Evolutionary conservation across 768 basidiomycete genomes (phyloP), one percentile per base, ranked within the genome.

Genomic region (Hygrocybe coccinea): DNA sequence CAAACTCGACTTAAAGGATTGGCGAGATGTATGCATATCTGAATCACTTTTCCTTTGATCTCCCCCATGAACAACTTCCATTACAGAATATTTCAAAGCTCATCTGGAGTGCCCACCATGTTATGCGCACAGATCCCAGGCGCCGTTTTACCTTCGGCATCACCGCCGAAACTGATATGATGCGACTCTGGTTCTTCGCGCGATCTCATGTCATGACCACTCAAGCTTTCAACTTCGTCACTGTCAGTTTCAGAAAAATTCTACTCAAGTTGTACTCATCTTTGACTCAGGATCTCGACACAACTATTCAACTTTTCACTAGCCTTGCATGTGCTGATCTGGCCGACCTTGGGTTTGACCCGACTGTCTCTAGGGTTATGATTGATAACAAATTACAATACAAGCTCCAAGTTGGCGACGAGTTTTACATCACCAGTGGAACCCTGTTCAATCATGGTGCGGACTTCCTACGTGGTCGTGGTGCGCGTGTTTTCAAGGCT

Each of bases 171-270:
- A 59, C 65, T 43, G 60, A 25, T 0, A 5, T 39, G 0, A 58
- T 64, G 61, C 59, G 71, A 17, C 1, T 72, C 19, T 73, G 72
- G 72, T 64, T 39, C 53, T 59, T 45, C 44, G 58, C 54, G 17
- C 66, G 68, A n/a, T 58, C 63, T 5, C 50, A 55, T 3, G 37
- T 65, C 7, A 17, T 65, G 15, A 64, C 65, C 2, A 55, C 48
- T 14, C 24, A 60, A 17, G 39, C 57, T 2, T 58, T 58, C 37
- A 33, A 58, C 22, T 46, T 55, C n/a, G 37, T 47, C 51, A 41
- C 15, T 11, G 52, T 53, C 12, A 43, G n/a, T n/a, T n/a, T n/a
- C n/a, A n/a, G n/a, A n/a, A n/a, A n/a, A n/a, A n/a, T n/a, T n/a
- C n/a, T n/a, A n/a, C n/a, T n/a, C n/a, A n/a, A n/a, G n/a, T n/a